Conservation (phyloP, 2,329 filamentous ascomycete genomes). For the Hirsutella rhossiliensis region DNA sequence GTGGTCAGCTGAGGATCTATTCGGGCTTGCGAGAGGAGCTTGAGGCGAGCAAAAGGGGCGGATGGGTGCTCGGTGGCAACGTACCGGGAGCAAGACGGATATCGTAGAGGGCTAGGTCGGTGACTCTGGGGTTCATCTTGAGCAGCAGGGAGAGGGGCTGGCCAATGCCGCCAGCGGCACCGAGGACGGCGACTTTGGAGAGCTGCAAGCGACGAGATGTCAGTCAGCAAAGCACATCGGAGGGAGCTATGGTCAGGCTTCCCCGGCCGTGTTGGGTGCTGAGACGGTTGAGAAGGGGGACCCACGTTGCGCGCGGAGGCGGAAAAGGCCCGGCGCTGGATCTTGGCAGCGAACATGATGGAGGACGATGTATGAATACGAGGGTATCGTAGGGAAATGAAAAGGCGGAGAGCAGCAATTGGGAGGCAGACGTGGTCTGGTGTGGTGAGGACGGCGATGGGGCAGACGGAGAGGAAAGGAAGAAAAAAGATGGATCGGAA, state of each 20-base stretch:
- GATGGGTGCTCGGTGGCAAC: constrained; percentile 19
- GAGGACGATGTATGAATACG: constrained; percentile 9
- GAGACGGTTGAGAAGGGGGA: constrained; percentile 6
- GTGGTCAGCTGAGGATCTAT: background rate
- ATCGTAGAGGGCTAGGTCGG: constrained; percentile 93
- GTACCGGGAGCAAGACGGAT: constrained; percentile 87
- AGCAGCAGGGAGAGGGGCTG: constrained; percentile 95
- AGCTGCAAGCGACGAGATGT: constrained; percentile 40
- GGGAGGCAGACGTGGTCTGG: constrained; percentile 4
- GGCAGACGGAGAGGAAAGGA: constrained; percentile 6
- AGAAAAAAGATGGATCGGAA: constrained; percentile 8
- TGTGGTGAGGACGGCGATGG: constrained; percentile 9
- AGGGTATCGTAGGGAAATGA: constrained; percentile 9
- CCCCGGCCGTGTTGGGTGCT: background rate
- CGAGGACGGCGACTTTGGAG: constrained; percentile 95
- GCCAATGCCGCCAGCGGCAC: constrained; percentile 95
- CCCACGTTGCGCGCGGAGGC: constrained; percentile 65
- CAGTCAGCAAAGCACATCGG: background rate
- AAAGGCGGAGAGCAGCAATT: constrained; percentile 6
- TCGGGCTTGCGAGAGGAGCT: background rate
- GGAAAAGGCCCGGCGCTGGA: constrained; percentile 73
- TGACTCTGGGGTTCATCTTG: constrained; percentile 95
- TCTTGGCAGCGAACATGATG: constrained; percentile 60
- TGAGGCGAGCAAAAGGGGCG: constrained; percentile 4
- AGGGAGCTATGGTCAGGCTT: background rate